Conservation (phyloP, 192 early-diverging fungal species). For the Chytriomyces hyalinus region DNA sequence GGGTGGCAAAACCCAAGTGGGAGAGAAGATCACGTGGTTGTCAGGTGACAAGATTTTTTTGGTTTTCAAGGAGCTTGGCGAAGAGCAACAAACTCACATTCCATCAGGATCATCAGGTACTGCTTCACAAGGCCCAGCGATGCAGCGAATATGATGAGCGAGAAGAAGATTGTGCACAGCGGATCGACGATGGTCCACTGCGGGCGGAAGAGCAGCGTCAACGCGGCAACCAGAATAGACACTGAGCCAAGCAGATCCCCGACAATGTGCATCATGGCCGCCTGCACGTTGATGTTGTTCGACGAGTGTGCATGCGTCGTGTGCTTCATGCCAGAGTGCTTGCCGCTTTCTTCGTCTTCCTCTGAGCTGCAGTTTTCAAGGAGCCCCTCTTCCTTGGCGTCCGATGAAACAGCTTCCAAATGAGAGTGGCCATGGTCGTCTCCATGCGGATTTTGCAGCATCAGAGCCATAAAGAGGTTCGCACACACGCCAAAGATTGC, state of each 20-base stretch:
- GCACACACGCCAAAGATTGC: conserved; percentile 70
- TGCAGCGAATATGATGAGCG: conserved; percentile 67
- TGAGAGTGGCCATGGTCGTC: conserved; percentile 25
- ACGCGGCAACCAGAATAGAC: conserved; percentile 73
- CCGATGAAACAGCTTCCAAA: not conserved
- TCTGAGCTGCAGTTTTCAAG: not conserved
- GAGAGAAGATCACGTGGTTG: too few relatives aligned
- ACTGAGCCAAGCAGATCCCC: conserved; percentile 76
- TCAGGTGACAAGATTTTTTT: too few relatives aligned
- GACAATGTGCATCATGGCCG: conserved; percentile 74
- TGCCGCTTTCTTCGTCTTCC: not conserved
- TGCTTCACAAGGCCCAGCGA: conserved; percentile 67
- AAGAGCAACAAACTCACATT: conserved; percentile 49
- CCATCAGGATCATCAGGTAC: conserved; percentile 71
- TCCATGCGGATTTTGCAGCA: conserved; percentile 33
- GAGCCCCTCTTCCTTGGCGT: not conserved
- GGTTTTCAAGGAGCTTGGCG: not conserved
- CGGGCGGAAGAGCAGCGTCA: conserved; percentile 61
- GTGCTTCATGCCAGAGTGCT: not conserved
- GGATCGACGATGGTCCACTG: conserved; percentile 67
- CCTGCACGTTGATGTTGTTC: conserved; percentile 54
- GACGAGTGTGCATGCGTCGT: not conserved
- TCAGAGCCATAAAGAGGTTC: conserved; percentile 64
- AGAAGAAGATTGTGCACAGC: conserved; percentile 76
- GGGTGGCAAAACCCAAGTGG: too few relatives aligned